phyloP scores from a whole-genome alignment of 352 stramenopile species.

The Phytophthora meadii region DNA sequence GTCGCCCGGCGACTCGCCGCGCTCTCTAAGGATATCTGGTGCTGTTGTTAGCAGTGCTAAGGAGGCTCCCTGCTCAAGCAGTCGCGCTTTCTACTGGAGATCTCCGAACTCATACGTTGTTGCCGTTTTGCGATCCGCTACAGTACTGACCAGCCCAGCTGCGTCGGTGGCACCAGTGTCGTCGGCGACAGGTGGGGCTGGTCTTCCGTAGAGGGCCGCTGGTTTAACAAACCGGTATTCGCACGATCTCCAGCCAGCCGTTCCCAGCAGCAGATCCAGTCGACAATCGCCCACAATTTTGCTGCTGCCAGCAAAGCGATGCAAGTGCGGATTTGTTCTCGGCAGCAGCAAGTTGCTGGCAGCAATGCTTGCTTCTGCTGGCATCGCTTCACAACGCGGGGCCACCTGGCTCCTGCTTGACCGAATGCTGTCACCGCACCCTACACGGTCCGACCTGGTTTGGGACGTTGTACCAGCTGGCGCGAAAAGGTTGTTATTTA shows the following conservation, averaged over 20 bases:
- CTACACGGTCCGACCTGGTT: slow-evolving; percentile 16
- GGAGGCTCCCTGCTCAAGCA: no score
- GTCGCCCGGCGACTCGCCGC: neutral
- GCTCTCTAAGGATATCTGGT: no score
- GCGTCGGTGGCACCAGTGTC: neutral
- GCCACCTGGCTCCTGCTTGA: slow-evolving; percentile 26
- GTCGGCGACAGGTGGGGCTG: neutral
- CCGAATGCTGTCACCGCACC: slow-evolving; percentile 21
- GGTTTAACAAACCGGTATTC: neutral
- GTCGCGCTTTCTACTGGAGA: no score
- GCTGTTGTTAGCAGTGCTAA: no score
- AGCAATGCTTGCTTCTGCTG: no score
- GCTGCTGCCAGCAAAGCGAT: neutral
- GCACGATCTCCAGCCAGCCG: slow-evolving; percentile 3
- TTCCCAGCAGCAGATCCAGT: slow-evolving; percentile 7
- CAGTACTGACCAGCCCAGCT: slow-evolving; percentile 2
- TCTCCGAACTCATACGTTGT: no score
- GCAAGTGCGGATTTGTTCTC: slow-evolving; percentile 8
- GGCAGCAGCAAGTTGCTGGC: neutral
- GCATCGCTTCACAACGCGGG: neutral
- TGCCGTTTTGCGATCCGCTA: neutral
- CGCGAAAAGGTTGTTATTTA: no score
- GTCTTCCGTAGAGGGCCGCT: slow-evolving; percentile 12
- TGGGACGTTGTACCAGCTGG: slow-evolving; percentile 23
- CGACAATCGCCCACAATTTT: slow-evolving; percentile 9